Percentiles rank a stretch among this genome's conserved stretches.
Evolutionary conservation across 75 land plant species (phyloP).

Genomic region (Ceratopteris richardii): DNA sequence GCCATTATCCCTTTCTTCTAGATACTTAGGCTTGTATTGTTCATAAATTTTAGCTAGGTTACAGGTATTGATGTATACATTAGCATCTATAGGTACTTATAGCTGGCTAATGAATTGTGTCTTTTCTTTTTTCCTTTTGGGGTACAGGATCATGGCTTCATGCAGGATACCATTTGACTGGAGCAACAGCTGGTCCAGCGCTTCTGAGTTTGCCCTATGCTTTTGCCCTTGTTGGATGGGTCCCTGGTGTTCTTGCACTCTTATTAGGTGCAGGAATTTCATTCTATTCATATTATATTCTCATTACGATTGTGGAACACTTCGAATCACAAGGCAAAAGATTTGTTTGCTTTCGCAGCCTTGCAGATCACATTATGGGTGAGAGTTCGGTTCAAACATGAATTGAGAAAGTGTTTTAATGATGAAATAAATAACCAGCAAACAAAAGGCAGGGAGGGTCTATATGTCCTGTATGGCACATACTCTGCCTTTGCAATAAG

Average conservation of each 20-base stretch:
- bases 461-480: too few relatives aligned
- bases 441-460: too few relatives aligned
- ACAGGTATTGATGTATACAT: neutral
- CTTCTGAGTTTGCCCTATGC: slow-evolving; percentile 28
- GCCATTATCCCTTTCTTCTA: too few relatives aligned
- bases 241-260: slow-evolving; percentile 15
- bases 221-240: slow-evolving; percentile 24
- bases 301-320: slow-evolving; percentile 20
- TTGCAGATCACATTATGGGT: slow-evolving; percentile 23
- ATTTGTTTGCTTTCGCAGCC: slow-evolving; percentile 20
- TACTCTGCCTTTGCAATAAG: too few relatives aligned
- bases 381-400: too few relatives aligned
- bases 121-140: neutral
- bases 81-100: neutral
- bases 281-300: slow-evolving; percentile 25
- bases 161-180: slow-evolving; percentile 29
- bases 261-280: slow-evolving; percentile 15
- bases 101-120: neutral
- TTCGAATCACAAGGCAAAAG: slow-evolving; percentile 17
- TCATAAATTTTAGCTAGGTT: neutral
- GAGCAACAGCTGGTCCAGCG: slow-evolving; percentile 29
- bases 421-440: too few relatives aligned
- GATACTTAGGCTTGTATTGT: too few relatives aligned
- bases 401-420: too few relatives aligned
- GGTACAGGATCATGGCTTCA: slow-evolving; percentile 31